Percentiles rank a stretch among this genome's conserved stretches.
Conservation (phyloP, 208 protist species). For the Sergeia podlipaevii region DNA sequence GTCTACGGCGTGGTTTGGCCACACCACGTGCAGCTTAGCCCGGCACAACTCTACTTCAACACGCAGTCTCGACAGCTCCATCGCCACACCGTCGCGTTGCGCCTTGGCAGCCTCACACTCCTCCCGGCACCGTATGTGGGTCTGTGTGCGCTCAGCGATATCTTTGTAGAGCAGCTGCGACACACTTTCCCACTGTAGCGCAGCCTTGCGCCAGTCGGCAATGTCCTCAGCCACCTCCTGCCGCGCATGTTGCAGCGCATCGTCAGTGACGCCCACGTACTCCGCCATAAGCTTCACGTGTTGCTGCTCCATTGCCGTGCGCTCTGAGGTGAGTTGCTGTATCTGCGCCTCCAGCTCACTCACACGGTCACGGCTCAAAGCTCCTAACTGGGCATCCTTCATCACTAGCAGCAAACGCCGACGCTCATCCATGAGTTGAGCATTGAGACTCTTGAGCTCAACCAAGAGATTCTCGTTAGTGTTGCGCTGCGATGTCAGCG, state of each 20-base stretch:
- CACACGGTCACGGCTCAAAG: conserved; percentile 22
- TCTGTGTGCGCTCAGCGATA: conserved; percentile 64
- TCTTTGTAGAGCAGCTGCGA: conserved; percentile 86
- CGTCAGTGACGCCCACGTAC: conserved; percentile 67
- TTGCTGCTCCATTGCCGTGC: conserved; percentile 52
- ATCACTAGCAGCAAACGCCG: conserved; percentile 64
- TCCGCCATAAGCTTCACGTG: conserved; percentile 74
- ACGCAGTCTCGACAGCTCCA: conserved; percentile 33
- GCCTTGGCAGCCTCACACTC: conserved; percentile 84
- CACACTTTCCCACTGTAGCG: conserved; percentile 84
- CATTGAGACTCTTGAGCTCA: conserved; percentile 71
- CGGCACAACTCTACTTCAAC: conserved; percentile 48
- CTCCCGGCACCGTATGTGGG: conserved; percentile 70
- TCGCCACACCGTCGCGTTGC: conserved; percentile 45
- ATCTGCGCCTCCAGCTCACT: conserved; percentile 58
- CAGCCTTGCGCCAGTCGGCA: conserved; percentile 49
- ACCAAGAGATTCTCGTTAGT: conserved; percentile 85
- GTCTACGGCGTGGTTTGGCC: conserved; percentile 72
- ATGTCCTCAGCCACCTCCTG: conserved; percentile 67
- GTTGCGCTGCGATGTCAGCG: conserved; percentile 72
- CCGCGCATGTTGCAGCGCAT: conserved; percentile 53
- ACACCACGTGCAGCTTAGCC: conserved; percentile 80
- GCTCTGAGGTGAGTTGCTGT: conserved; percentile 29
- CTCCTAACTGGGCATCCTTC: conserved; percentile 50
- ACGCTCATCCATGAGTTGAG: conserved; percentile 73